phyloP scores from a whole-genome alignment of 441 rosid species.

The Erodium trifolium region DNA sequence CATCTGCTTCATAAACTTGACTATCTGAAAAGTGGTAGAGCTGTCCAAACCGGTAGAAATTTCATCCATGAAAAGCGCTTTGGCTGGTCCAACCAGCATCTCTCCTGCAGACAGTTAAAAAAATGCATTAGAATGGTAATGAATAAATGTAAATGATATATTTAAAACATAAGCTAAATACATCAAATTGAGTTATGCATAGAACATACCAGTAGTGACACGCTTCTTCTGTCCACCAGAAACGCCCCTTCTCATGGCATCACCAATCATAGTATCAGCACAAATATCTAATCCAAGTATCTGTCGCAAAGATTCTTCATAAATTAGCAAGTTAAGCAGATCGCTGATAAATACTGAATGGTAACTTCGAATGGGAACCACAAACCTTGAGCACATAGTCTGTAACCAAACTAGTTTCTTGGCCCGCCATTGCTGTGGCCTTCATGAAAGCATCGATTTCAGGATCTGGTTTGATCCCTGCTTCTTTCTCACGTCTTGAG shows the following conservation, averaged over 20 bases:
- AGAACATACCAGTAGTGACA: conserved; percentile 62
- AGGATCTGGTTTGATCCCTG: conserved; percentile 60
- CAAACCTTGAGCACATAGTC: conserved; percentile 59
- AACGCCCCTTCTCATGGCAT: conserved; percentile 68
- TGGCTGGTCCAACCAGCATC: conserved; percentile 92
- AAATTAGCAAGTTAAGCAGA: not conserved
- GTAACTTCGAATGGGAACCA: not conserved
- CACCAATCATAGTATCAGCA: conserved; percentile 83
- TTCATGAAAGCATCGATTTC: conserved; percentile 68
- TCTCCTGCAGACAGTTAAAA: conserved; percentile 41
- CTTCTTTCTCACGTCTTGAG: conserved; percentile 49
- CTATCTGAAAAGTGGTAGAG: conserved; percentile 78
- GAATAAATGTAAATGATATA: not conserved
- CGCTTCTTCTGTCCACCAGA: conserved; percentile 91
- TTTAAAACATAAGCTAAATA: not conserved
- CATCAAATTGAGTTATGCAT: not conserved
- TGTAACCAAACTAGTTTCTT: conserved; percentile 50
- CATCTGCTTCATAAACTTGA: conserved; percentile 79
- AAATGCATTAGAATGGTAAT: not conserved
- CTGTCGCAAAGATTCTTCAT: conserved; percentile 27
- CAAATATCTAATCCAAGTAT: conserved; percentile 83
- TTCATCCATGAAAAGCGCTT: conserved; percentile 86
- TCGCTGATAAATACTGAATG: not conserved
- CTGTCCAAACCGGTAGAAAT: conserved; percentile 97
- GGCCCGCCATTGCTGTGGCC: conserved; percentile 60